Conservation (phyloP, 108 stramenopile genomes). For the Stephanodiscus triporus region DNA sequence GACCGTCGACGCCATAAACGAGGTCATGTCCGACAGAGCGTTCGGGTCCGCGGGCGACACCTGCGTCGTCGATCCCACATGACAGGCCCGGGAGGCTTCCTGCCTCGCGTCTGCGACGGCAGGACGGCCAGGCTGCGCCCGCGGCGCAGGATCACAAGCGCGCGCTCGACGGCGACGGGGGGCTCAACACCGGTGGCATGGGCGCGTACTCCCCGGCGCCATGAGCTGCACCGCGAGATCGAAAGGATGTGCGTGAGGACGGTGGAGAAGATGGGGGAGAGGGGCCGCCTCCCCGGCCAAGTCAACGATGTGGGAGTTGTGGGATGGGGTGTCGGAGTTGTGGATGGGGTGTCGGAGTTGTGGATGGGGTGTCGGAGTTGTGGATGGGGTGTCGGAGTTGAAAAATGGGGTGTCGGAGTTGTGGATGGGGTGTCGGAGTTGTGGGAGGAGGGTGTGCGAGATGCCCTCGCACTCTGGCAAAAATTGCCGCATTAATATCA, state of each 20-base stretch:
- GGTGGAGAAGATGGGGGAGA: conserved; percentile 94
- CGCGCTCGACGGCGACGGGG: conserved; percentile 94
- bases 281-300: no score
- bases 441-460: no score
- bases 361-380: no score
- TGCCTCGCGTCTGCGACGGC: conserved; percentile 97
- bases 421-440: no score
- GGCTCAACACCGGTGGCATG: conserved; percentile 99
- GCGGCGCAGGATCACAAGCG: conserved; percentile 99
- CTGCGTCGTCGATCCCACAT: conserved; percentile 97
- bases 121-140: conserved; percentile 90
- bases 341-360: no score
- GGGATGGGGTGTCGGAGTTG: no score
- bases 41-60: conserved; percentile 95
- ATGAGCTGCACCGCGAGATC: conserved; percentile 83
- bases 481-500: no score
- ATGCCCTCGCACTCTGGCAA: no score
- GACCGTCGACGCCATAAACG: conserved; percentile 90
- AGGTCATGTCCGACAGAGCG: conserved; percentile 94
- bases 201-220: conserved; percentile 99
- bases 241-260: conserved; percentile 91
- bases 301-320: no score
- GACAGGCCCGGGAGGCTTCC: conserved; percentile 97
- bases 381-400: no score
- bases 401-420: no score